phyloP scores from a whole-genome alignment of 768 basidiomycete genomes.

The Suillus paluster region DNA sequence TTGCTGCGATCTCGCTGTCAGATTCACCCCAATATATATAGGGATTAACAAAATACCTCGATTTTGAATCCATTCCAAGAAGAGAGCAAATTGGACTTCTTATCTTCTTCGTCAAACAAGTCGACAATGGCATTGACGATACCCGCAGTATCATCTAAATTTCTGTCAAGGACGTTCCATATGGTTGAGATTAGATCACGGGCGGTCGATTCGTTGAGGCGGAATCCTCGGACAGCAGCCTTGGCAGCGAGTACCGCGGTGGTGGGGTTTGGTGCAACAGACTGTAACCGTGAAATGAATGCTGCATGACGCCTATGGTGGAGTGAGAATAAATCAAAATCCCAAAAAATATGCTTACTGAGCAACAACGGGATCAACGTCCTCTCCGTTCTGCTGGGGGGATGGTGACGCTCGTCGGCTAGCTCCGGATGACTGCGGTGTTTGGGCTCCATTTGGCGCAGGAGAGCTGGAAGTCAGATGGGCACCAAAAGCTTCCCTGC shows the following conservation, averaged over 20 bases:
- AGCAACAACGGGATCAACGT: slow-evolving; percentile 55
- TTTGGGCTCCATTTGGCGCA: slow-evolving; percentile 11
- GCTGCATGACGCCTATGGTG: slow-evolving; percentile 63
- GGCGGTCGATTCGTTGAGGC: slow-evolving; percentile 74
- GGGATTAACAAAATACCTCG: slow-evolving; percentile 54
- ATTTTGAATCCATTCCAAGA: slow-evolving; percentile 87
- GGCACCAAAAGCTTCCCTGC: slow-evolving; percentile 67
- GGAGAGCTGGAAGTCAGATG: slow-evolving; percentile 51
- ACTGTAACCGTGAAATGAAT: slow-evolving; percentile 66
- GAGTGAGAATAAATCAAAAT: slow-evolving; percentile 3
- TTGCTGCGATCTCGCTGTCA: slow-evolving; percentile 54
- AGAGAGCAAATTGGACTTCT: slow-evolving; percentile 71
- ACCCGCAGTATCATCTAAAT: slow-evolving; percentile 75
- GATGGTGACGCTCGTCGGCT: slow-evolving; percentile 37
- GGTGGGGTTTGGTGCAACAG: slow-evolving; percentile 58
- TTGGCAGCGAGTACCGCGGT: slow-evolving; percentile 66
- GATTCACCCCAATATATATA: slow-evolving; percentile 1
- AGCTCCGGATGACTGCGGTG: slow-evolving; percentile 19
- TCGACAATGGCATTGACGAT: slow-evolving; percentile 77
- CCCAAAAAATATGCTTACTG: slow-evolving; percentile 48
- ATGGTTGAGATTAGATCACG: slow-evolving; percentile 86
- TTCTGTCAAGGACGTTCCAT: slow-evolving; percentile 75
- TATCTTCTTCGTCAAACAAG: slow-evolving; percentile 81
- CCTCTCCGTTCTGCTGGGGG: slow-evolving; percentile 35
- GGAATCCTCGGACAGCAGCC: slow-evolving; percentile 80